phyloP scores from a whole-genome alignment of 202 grass and related monocot genomes.

The Dendrocalamus latiflorus region DNA sequence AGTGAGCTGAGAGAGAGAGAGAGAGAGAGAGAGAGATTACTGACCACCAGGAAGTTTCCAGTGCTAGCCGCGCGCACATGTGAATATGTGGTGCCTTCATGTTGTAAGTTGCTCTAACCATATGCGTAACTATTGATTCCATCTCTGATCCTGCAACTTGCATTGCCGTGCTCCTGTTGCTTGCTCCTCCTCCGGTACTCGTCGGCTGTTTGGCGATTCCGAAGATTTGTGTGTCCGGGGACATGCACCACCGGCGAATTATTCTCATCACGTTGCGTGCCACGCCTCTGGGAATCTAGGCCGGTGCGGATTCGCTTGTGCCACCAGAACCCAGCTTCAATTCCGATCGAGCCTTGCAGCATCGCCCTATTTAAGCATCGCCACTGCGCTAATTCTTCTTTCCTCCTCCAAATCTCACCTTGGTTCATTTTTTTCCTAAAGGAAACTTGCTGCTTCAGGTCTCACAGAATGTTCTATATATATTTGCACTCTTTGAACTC shows the following conservation, averaged over 20 bases:
- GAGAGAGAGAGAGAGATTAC: neutral
- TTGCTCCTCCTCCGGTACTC: slow-evolving; percentile 7
- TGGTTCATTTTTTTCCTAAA: neutral
- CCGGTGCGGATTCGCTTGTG: slow-evolving; percentile 18
- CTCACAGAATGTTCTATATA: neutral
- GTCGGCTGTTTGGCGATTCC: slow-evolving; percentile 23
- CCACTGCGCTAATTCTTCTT: slow-evolving; percentile 5
- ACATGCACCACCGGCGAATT: slow-evolving; percentile 30
- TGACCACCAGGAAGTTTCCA: slow-evolving; percentile 21
- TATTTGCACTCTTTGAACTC: neutral
- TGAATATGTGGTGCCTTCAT: slow-evolving; percentile 19
- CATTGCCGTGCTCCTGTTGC: slow-evolving; percentile 23
- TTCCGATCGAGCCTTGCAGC: slow-evolving; percentile 16
- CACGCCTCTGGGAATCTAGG: slow-evolving; percentile 28
- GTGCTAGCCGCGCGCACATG: neutral
- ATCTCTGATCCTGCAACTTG: slow-evolving; percentile 21
- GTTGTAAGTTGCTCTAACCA: slow-evolving; percentile 24
- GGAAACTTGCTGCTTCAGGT: neutral
- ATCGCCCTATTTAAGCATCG: slow-evolving; percentile 29
- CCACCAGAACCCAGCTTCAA: slow-evolving; percentile 26
- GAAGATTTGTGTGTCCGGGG: neutral
- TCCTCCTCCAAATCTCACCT: slow-evolving; percentile 17
- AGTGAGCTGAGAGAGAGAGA: neutral
- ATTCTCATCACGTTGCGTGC: slow-evolving; percentile 39
- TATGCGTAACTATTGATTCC: neutral